Base-by-base conservation (phyloP, 73 alveolate genomes). In the Uronychia setigera region DNA sequence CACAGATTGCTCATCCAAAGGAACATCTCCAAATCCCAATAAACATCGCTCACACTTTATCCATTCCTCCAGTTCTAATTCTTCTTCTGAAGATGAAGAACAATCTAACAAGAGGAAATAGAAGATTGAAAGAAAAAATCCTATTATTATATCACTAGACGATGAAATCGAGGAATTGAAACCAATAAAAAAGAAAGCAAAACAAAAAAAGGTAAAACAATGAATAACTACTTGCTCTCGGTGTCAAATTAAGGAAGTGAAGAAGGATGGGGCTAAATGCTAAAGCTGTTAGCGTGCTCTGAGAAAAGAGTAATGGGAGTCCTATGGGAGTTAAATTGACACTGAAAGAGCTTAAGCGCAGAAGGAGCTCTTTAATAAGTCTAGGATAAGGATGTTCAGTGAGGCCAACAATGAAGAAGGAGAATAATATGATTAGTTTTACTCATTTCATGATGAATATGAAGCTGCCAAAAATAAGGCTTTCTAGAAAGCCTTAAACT, bases 231-330 rank as follows among this genome's bases (percentile, higher is more conserved):
- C 19, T 46, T 46, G 67, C 67, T 19, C 5, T 11, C 67, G 67
- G 67, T 46, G 67, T 46, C 67, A 46, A 46, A 11, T 46, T 5
- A 46, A 46, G 67, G 67, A 46, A 19, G 67, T 46, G 5, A 46
- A 46, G 67, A 46, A 46, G 19, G n/a, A 5, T 46, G 19, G 19
- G n/a, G 67, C 67, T 11, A 46, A 46, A 19, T 46, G 67, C 19
- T 46, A 46, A 19, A 46, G 67, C 67, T 46, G 67, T 19, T 19
- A 46, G 19, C 67, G 67, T 19, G 67, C 67, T 19, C 19, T 46
- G 67, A 46, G 67, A 46, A 46, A 46, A 19, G 67, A 46, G 67
- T 46, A 46, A 46, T 46, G 67, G 67, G 67, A 46, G 67, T 46
- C 67, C 67, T 46, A 46, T 46, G 67, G 67, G 5, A 46, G 67